Percentiles rank a stretch among this genome's conserved stretches.
Conservation (phyloP, 139 green algal genomes). For the Astrephomene gubernaculifera region DNA sequence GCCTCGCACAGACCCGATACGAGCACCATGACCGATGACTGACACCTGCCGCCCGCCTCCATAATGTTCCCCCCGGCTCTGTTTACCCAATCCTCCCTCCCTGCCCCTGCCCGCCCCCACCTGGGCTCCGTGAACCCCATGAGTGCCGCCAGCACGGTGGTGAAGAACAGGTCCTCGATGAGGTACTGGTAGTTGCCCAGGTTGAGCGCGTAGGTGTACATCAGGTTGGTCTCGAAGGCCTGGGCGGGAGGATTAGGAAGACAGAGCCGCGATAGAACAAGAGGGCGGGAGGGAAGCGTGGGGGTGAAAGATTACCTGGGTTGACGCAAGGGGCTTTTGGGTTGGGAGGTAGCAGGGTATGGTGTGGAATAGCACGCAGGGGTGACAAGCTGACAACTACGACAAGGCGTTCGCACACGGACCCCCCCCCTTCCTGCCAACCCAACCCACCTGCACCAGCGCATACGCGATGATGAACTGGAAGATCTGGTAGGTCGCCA, state of each 20-base stretch:
- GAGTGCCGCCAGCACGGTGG: slow-evolving; percentile 71
- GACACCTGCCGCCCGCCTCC: too few species aligned
- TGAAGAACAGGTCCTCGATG: slow-evolving; percentile 79
- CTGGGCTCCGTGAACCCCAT: slow-evolving; percentile 77
- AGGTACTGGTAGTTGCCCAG: slow-evolving; percentile 81
- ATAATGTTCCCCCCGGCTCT: background rate
- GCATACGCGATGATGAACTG: slow-evolving; percentile 84
- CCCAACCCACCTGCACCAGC: slow-evolving; percentile 55
- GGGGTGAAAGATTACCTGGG: too few species aligned
- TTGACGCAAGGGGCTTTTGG: too few species aligned
- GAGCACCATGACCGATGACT: too few species aligned
- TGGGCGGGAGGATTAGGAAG: too few species aligned
- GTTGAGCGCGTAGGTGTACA: slow-evolving; percentile 74
- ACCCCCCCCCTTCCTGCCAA: background rate
- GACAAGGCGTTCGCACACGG: too few species aligned
- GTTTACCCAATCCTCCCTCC: background rate
- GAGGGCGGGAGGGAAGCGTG: background rate
- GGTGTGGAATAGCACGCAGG: too few species aligned
- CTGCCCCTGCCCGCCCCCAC: background rate
- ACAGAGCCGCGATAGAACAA: too few species aligned
- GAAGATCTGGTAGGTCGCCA: slow-evolving; percentile 80
- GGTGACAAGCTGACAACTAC: too few species aligned
- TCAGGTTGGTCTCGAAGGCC: slow-evolving; percentile 72
- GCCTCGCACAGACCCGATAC: too few species aligned
- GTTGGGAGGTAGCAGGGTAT: too few species aligned